phyloP scores from a whole-genome alignment of 2,329 filamentous ascomycete genomes.

The Rosellinia necatrix region DNA sequence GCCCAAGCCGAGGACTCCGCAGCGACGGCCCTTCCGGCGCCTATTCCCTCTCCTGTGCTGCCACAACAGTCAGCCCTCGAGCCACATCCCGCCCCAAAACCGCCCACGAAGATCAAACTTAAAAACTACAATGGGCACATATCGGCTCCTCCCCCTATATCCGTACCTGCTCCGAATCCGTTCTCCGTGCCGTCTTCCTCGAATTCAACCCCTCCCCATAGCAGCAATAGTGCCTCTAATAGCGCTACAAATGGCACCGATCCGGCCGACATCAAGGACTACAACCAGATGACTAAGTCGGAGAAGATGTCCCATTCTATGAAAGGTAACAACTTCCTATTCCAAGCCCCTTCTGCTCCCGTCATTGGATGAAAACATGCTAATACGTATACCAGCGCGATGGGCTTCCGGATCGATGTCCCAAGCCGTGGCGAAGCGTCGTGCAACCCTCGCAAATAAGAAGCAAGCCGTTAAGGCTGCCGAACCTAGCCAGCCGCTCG shows the following conservation, averaged over 20 bases:
- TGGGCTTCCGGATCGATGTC: slow-evolving; percentile 67
- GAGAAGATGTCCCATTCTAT: slow-evolving; percentile 70
- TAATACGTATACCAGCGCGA: slow-evolving; percentile 49
- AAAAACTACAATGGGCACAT: slow-evolving; percentile 39
- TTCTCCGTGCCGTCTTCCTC: slow-evolving; percentile 30
- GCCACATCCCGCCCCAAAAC: slow-evolving; percentile 25
- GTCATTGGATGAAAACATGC: slow-evolving; percentile 1
- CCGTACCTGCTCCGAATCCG: slow-evolving; percentile 25
- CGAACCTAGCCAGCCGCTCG: slow-evolving; percentile 23
- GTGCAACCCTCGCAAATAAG: slow-evolving; percentile 63
- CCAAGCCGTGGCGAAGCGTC: slow-evolving; percentile 63
- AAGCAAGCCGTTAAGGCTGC: slow-evolving; percentile 50
- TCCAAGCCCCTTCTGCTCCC: background rate
- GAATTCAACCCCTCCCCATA: slow-evolving; percentile 24
- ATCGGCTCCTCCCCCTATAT: slow-evolving; percentile 14
- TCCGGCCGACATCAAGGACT: slow-evolving; percentile 54
- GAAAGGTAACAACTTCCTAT: slow-evolving; percentile 56
- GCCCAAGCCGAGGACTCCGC: slow-evolving; percentile 31
- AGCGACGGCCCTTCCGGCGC: slow-evolving; percentile 18
- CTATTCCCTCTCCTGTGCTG: slow-evolving; percentile 12
- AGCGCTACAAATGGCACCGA: slow-evolving; percentile 42
- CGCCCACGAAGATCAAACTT: slow-evolving; percentile 42
- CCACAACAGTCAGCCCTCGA: slow-evolving; percentile 21
- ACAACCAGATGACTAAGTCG: slow-evolving; percentile 65
- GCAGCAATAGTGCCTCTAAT: slow-evolving; percentile 25